Conservation (phyloP, 148 eudicot species). For the Dianthus caryophyllus region DNA sequence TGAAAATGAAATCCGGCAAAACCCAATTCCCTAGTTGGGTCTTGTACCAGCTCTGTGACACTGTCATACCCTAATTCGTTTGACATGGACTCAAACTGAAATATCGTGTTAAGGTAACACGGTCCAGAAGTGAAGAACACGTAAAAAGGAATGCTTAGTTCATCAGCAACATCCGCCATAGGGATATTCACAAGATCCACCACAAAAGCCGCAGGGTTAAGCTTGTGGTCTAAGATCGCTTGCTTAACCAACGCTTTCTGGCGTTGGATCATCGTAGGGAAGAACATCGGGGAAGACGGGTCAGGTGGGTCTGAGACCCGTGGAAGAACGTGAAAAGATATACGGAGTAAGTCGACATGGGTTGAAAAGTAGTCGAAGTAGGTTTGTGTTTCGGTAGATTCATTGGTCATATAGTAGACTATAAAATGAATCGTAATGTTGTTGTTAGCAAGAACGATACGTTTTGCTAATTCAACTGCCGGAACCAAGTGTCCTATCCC, state of each 20-base stretch:
- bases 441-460: constrained; percentile 26
- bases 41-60: neutral
- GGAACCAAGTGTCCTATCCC: constrained; percentile 33
- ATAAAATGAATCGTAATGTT: constrained; percentile 31
- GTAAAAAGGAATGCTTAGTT: constrained; percentile 28
- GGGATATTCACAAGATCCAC: constrained; percentile 28
- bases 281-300: neutral
- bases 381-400: constrained; percentile 1
- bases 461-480: constrained; percentile 40
- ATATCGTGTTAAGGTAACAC: neutral
- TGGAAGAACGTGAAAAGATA: constrained; percentile 16
- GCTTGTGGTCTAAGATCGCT: constrained; percentile 4
- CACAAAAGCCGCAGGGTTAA: constrained; percentile 21
- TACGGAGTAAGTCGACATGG: neutral
- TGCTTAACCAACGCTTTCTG: constrained; percentile 22
- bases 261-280: neutral
- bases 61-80: constrained; percentile 9
- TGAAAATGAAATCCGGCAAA: constrained; percentile 19
- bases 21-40: constrained; percentile 4
- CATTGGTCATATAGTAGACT: constrained; percentile 24
- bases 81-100: neutral
- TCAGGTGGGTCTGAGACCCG: constrained; percentile 1
- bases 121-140: constrained; percentile 25
- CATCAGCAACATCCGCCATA: constrained; percentile 28
- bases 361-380: constrained; percentile 12